Evolutionary conservation across 306 rosid species (phyloP), one percentile per base, ranked within the genome.

Genomic region (Argentina anserina): DNA sequence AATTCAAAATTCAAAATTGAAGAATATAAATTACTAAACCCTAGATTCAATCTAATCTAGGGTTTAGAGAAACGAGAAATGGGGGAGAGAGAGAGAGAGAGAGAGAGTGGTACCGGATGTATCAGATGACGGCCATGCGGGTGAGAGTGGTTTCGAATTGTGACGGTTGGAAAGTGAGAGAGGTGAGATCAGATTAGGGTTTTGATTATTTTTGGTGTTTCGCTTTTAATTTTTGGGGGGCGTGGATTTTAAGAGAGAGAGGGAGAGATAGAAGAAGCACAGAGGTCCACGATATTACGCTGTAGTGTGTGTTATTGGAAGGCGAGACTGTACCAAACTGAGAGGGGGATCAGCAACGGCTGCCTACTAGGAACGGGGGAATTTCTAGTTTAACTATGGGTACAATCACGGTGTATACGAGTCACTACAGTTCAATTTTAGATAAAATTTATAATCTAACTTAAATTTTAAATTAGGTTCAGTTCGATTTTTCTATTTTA

Each of bases 161-260:
- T 31, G 79, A 33, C 3, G 31, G 6, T 21, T 52, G 14, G 39
- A 47, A 47, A 69, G 36, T 9, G 77, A 9, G 73, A 9, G 13
- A 62, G 65, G 43, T 21, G 29, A 66, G 81, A 71, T 61, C 78
- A 63, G 75, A 20, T 75, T 83, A 83, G 87, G 87, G 87, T 82
- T 90, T 83, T 58, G 28, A 55, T n/a, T 49, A 25, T 59, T 34
- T 40, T 47, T 4, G 9, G 23, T 18, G 11, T 45, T 1, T 40
- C 20, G 9, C 9, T 39, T 49, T 40, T 60, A 28, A 14, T 14
- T 28, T 28, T 28, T 12, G 1, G 61, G 71, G 34, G 72, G 34
- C 33, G 28, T 50, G 52, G 65, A n/a, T 71, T 75, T 17, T 78
- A 71, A 50, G 56, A 7, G 56, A 45, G 2, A 43, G 49, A 14